Percentiles rank a stretch among this genome's conserved stretches.
phyloP scores from a whole-genome alignment of 2,329 filamentous ascomycete genomes.

The Pseudogymnoascus sp. region DNA sequence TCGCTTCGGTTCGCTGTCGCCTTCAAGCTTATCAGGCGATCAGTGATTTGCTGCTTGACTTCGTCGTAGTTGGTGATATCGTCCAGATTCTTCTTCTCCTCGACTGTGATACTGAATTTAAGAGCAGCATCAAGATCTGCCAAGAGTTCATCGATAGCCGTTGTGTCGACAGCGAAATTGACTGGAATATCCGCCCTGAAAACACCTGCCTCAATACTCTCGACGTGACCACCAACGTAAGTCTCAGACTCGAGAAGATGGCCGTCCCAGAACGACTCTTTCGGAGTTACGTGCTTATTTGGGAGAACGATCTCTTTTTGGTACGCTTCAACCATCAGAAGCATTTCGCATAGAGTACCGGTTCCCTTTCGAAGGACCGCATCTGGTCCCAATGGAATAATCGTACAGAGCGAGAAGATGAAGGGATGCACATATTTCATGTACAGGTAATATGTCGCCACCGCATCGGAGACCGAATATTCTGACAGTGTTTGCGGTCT shows the following conservation, averaged over 20 bases:
- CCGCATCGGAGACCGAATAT: constrained; percentile 97
- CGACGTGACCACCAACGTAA: constrained; percentile 96
- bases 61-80: constrained; percentile 77
- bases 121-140: constrained; percentile 80
- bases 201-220: constrained; percentile 97
- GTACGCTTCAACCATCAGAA: constrained; percentile 98
- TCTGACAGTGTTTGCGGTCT: constrained; percentile 90
- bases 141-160: constrained; percentile 82
- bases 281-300: constrained; percentile 88
- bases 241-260: constrained; percentile 95
- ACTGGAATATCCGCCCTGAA: constrained; percentile 94
- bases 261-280: constrained; percentile 93
- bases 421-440: constrained; percentile 99
- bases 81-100: constrained; percentile 74
- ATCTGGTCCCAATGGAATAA: constrained; percentile 85
- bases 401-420: constrained; percentile 96
- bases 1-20: constrained; percentile 78
- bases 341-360: constrained; percentile 97
- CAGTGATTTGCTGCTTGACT: constrained; percentile 73
- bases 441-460: constrained; percentile 97
- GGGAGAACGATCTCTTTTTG: constrained; percentile 84
- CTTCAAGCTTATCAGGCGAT: constrained; percentile 64
- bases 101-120: constrained; percentile 76
- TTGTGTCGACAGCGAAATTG: constrained; percentile 83
- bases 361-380: constrained; percentile 93